Evolutionary conservation across 768 basidiomycete genomes (phyloP).

Genomic region (Cystobasidium onofrii): DNA sequence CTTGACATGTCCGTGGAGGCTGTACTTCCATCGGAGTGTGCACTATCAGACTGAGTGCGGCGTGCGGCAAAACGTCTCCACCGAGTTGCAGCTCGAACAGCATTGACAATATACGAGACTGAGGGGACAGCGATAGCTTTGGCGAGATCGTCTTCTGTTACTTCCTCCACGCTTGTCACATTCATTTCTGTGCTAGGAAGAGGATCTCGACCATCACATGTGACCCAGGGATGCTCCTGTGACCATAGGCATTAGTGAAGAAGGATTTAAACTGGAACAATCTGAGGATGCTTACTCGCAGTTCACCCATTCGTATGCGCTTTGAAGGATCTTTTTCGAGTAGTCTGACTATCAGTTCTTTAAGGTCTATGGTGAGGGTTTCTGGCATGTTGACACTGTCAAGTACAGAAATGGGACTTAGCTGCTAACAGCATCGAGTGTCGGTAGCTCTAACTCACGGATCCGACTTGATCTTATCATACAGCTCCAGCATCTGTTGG

Average conservation of each 20-base stretch:
- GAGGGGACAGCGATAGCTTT: slow-evolving; percentile 18
- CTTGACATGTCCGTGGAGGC: slow-evolving; percentile 18
- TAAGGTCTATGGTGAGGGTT: slow-evolving; percentile 9
- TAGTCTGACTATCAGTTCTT: slow-evolving; percentile 54
- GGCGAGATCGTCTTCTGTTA: slow-evolving; percentile 19
- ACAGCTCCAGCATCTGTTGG: slow-evolving; percentile 35
- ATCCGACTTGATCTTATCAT: slow-evolving; percentile 34
- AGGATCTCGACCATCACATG: slow-evolving; percentile 28
- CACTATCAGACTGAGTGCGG: slow-evolving; percentile 19
- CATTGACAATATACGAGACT: slow-evolving; percentile 29
- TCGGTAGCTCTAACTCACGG: too few relatives aligned
- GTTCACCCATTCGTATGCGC: slow-evolving; percentile 49
- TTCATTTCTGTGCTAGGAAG: slow-evolving; percentile 30
- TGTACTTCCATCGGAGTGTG: not conserved
- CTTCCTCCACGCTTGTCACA: slow-evolving; percentile 21
- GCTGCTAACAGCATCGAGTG: too few relatives aligned
- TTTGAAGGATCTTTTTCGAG: slow-evolving; percentile 69
- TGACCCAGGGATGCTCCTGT: slow-evolving; percentile 34
- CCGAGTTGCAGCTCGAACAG: slow-evolving; percentile 20
- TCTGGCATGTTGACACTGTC: slow-evolving; percentile 31
- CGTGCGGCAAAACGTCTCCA: slow-evolving; percentile 26
- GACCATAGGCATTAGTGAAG: too few relatives aligned
- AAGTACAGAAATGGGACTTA: too few relatives aligned
- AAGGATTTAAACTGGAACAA: not conserved
- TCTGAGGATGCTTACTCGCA: slow-evolving; percentile 11